A percentile compares a stretch with the other conserved stretches of the same genome.
Conservation (phyloP, 345 rosid species). For the Brassica nigra region DNA sequence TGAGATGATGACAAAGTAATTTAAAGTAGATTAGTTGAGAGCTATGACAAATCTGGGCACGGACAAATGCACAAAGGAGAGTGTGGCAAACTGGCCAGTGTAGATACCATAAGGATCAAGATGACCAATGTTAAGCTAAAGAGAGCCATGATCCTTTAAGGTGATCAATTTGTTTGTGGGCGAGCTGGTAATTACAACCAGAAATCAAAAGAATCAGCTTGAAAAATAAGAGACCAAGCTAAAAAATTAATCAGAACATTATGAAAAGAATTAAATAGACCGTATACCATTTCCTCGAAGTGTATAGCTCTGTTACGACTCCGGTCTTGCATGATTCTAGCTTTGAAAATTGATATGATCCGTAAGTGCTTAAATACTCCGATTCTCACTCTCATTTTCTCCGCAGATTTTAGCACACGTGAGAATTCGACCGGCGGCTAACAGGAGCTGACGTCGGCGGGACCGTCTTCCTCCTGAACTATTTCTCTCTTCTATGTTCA, state of each 20-base stretch:
- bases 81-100: no score
- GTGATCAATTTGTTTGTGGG: not conserved
- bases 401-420: not conserved
- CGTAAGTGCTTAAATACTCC: not conserved
- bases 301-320: not conserved
- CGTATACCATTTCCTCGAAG: not conserved
- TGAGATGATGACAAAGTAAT: no score
- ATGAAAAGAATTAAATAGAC: not conserved
- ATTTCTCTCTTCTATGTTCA: conserved; percentile 27
- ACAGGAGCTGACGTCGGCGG: conserved; percentile 39
- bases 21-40: no score
- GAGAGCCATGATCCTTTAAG: not conserved
- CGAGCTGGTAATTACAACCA: not conserved
- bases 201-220: not conserved
- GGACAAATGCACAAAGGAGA: no score
- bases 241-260: not conserved
- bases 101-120: no score
- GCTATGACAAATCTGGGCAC: no score
- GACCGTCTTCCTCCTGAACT: conserved; percentile 21
- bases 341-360: not conserved
- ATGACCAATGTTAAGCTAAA: not conserved
- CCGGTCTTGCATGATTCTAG: not conserved
- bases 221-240: not conserved
- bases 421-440: not conserved
- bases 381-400: not conserved